Evolutionary conservation across 2,329 filamentous ascomycete species (phyloP).

Genomic region (Penicillium sp.): DNA sequence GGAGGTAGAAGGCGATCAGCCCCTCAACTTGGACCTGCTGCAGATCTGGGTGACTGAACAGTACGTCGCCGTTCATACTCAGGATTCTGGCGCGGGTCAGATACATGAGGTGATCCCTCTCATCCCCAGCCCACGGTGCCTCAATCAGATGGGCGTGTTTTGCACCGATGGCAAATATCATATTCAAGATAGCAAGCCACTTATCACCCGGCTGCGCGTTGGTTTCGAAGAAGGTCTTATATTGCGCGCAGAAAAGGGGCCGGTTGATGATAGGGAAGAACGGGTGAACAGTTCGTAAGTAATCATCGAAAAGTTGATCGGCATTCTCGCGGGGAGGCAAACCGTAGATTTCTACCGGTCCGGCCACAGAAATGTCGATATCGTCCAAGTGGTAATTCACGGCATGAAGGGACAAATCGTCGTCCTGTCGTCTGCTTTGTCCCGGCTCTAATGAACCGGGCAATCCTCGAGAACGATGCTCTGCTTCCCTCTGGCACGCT

Average conservation of each 20-base stretch:
- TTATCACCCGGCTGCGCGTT: constrained; percentile 35
- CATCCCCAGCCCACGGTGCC: constrained; percentile 40
- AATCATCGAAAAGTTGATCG: constrained; percentile 41
- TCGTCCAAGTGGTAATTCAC: constrained; percentile 44
- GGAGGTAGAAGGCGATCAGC: constrained; percentile 42
- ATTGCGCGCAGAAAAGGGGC: constrained; percentile 39
- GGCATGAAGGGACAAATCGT: constrained; percentile 32
- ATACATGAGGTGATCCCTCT: constrained; percentile 43
- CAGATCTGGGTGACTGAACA: constrained; percentile 44
- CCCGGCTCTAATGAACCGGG: constrained; percentile 27
- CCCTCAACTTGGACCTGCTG: constrained; percentile 45
- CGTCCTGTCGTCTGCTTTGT: constrained; percentile 22
- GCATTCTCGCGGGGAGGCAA: constrained; percentile 40
- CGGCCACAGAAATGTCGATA: constrained; percentile 38
- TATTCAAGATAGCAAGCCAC: constrained; percentile 44
- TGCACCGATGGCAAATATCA: constrained; percentile 45
- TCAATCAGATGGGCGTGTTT: constrained; percentile 42
- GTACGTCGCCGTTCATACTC: constrained; percentile 39
- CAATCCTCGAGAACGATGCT: constrained; percentile 28
- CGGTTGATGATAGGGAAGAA: constrained; percentile 44
- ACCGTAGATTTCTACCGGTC: constrained; percentile 39
- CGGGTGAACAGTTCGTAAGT: constrained; percentile 40
- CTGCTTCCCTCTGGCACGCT: constrained; percentile 37
- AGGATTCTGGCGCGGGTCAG: constrained; percentile 42
- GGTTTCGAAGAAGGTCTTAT: constrained; percentile 36